Evolutionary conservation across 1,284 basidiomycete species (phyloP).

Genomic region (Xerocomus amazonicus): DNA sequence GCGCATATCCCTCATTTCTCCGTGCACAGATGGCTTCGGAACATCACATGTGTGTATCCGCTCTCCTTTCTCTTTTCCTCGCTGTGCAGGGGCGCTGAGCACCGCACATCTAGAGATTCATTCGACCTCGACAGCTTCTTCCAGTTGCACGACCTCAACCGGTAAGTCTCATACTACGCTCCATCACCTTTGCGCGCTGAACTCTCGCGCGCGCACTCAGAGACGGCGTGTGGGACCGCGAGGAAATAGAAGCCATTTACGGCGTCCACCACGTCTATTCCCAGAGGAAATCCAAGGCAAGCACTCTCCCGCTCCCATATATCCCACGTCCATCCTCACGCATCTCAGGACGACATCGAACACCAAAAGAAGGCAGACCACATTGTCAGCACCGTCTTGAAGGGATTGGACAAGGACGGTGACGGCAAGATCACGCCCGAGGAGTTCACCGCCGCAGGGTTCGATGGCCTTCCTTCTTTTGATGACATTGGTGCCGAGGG

Average conservation of each 20-base stretch:
- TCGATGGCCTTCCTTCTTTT: constrained; percentile 82
- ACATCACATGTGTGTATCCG: constrained; percentile 70
- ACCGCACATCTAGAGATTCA: constrained; percentile 52
- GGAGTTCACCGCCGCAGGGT: constrained; percentile 80
- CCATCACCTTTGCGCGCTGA: too few species aligned
- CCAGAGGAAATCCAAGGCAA: constrained; percentile 76
- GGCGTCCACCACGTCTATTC: constrained; percentile 96
- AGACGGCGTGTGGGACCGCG: constrained; percentile 70
- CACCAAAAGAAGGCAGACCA: constrained; percentile 84
- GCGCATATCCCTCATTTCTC: constrained; percentile 13
- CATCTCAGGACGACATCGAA: constrained; percentile 62
- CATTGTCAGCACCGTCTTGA: constrained; percentile 77
- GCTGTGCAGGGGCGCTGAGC: too few species aligned
- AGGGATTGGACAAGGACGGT: constrained; percentile 70
- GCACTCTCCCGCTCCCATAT: background rate
- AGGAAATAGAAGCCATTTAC: constrained; percentile 88
- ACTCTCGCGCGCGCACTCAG: constrained; percentile 33
- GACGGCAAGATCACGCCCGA: constrained; percentile 78
- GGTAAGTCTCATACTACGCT: constrained; percentile 40
- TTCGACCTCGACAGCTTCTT: constrained; percentile 82
- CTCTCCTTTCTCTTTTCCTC: constrained; percentile 10
- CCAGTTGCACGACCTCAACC: constrained; percentile 88
- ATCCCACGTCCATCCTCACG: background rate
- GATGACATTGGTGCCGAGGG: constrained; percentile 84
- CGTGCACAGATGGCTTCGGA: constrained; percentile 70